Evolutionary conservation across 1,284 basidiomycete species (phyloP).

Genomic region (Abortiporus biennis): DNA sequence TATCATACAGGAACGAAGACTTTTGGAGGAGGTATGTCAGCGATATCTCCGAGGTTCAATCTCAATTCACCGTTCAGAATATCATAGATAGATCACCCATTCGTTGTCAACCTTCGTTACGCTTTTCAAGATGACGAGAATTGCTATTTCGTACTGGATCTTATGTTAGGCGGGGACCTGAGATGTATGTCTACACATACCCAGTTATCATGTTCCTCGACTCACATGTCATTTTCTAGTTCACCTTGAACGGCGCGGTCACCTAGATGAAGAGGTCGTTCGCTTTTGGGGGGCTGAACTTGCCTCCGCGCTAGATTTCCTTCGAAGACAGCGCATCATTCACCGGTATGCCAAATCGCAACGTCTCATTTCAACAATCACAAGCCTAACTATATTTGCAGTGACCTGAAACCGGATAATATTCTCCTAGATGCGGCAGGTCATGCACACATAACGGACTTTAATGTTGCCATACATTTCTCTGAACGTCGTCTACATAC

Average conservation of each 20-base stretch:
- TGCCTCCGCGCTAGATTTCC: conserved; percentile 79
- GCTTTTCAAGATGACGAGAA: conserved; percentile 98
- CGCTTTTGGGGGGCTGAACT: conserved; percentile 91
- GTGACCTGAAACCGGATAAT: conserved; percentile 96
- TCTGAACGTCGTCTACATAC: conserved; percentile 82
- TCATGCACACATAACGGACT: conserved; percentile 96
- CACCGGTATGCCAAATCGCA: conserved; percentile 67
- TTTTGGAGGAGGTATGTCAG: conserved; percentile 75
- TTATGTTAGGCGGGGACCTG: conserved; percentile 95
- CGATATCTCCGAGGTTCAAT: conserved; percentile 1
- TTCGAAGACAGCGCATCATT: conserved; percentile 89
- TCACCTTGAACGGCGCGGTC: conserved; percentile 80
- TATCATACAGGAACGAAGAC: conserved; percentile 87
- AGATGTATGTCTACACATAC: conserved; percentile 57
- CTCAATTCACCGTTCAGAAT: background rate
- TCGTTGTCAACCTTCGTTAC: conserved; percentile 91
- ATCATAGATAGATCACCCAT: conserved; percentile 85
- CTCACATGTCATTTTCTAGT: conserved; percentile 40
- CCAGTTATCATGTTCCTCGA: conserved; percentile 6
- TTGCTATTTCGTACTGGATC: conserved; percentile 95
- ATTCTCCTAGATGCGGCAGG: conserved; percentile 89
- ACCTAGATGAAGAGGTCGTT: conserved; percentile 77
- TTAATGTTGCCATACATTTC: conserved; percentile 98
- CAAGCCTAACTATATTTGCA: conserved; percentile 33
- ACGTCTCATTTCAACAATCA: conserved; percentile 22